Base-by-base conservation (phyloP, 306 rosid genomes). In the Trifolium subterraneum region DNA sequence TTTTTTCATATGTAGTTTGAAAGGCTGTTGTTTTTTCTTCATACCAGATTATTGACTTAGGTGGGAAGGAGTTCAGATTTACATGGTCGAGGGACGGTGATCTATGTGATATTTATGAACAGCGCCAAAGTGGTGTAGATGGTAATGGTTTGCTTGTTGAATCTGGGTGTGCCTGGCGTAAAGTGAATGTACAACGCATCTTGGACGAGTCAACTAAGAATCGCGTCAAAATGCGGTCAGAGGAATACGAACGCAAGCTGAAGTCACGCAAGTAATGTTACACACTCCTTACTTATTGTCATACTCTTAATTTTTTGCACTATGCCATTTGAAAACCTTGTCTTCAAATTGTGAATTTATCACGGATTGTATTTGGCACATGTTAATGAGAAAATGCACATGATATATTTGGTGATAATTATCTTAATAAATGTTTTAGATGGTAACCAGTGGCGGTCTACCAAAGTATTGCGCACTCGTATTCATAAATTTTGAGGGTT, bases 141-240 rank as follows among this genome's bases (percentile, higher is more conserved):
- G 96, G 92, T 60, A 82, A 84, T 54, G 93, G 97, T 74, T 84
- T 87, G 77, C 95, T 94, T 55, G 89, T 89, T 70, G 97, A 94
- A 80, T 92, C 97, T 31, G 99, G 99, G 64, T 77, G 82, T 82
- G 96, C 96, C 50, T 92, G 99, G 99, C 93, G 99, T 64, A 94
- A 92, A 83, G 80, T 94, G 76, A 94, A 90, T 63, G 95, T 94
- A 71, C 96, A 88, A 52, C 96, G 99, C 62, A 79, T 84, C 74
- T 90, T 94, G 86, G 99, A 94, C 22, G 99, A 94, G 76, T 90
- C 95, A 33, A 84, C 89, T 22, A 82, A 75, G 66, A 92, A 87
- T 76, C 99, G 81, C 62, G 90, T 92, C 75, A 94, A 94, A 84
- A 87, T 61, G 92, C 86, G 83, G 78, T 90, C 97, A 35, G 93